Evolutionary conservation across 2,329 filamentous ascomycete species (phyloP), one percentile per base, ranked within the genome.

Genomic region (Eutypella sp.): DNA sequence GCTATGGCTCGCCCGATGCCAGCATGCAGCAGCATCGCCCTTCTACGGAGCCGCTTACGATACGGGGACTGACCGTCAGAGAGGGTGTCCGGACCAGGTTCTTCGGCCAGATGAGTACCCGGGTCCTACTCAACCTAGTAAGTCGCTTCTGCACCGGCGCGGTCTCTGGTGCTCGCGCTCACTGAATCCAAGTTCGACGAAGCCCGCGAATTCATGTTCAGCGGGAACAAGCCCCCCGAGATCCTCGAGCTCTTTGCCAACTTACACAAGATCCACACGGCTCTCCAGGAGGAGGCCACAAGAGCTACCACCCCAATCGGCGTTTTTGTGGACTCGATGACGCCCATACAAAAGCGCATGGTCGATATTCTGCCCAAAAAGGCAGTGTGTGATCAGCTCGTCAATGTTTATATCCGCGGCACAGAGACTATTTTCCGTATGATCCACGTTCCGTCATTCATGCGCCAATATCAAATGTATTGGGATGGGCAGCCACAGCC

Each of bases 301-400:
- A 70, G 71, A 52, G 68, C 67, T 0, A 60, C 77, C 34, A 62
- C 71, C 5, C 76, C 77, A 1, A 78, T 80, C 38, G 67, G 74
- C 3, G 76, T 80, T 25, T 80, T 74, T 53, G 76, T 79, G 23
- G 75, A 80, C 53, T 79, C 76, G n/a, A 75, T 79, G 65, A 75
- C 77, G 57, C 76, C 77, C 0, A 68, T 80, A 2, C 71, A 72
- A 46, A 78, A 78, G 57, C 74, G 77, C 40, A 81, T 81, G 77
- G 70, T 68, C 24, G 76, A 80, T 47, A 76, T 80, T 13, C 55
- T 80, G 16, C 77, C 77, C 1, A 71, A 68, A 25, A 74, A 70
- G 55, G 47, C 62, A 1, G 69, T 76, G 8, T 81, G 77, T 59
- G 75, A 79, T 52, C 67, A 70, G 13, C 66, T 80, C 3, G 53